Percentiles rank a stretch among this genome's conserved stretches.
Evolutionary conservation across 2,329 filamentous ascomycete genomes (phyloP).

Genomic region (Talaromyces sp.): DNA sequence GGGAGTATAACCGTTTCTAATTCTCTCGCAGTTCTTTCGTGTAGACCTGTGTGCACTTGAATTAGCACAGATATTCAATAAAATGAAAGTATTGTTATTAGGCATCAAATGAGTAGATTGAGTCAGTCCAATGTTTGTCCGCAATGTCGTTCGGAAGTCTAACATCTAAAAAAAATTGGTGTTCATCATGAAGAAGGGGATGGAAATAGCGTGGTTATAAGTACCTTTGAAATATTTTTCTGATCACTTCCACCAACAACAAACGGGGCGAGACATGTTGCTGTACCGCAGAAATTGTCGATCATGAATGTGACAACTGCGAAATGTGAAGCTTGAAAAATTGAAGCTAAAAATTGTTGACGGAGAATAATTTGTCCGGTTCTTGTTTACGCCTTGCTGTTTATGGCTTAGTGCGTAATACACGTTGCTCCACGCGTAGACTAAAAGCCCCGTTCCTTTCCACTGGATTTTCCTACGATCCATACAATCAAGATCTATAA

Average conservation of each 20-base stretch:
- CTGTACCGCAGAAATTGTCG: neutral
- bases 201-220: neutral
- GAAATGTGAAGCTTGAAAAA: neutral
- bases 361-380: neutral
- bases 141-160: constrained; percentile 48
- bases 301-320: neutral
- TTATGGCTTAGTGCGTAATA: neutral
- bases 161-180: constrained; percentile 47
- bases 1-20: neutral
- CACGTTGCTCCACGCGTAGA: neutral
- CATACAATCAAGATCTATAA: no score
- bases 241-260: neutral
- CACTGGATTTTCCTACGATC: no score
- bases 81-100: neutral
- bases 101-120: neutral
- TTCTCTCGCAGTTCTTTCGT: no score
- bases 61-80: neutral
- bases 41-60: neutral
- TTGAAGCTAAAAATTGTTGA: neutral
- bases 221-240: neutral
- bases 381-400: neutral
- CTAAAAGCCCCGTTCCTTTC: no score
- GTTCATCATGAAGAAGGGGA: constrained; percentile 35
- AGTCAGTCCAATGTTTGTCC: constrained; percentile 32
- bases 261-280: neutral